Base-by-base conservation (phyloP, 179 eudicot genomes). In the Amaranthus tricolor region DNA sequence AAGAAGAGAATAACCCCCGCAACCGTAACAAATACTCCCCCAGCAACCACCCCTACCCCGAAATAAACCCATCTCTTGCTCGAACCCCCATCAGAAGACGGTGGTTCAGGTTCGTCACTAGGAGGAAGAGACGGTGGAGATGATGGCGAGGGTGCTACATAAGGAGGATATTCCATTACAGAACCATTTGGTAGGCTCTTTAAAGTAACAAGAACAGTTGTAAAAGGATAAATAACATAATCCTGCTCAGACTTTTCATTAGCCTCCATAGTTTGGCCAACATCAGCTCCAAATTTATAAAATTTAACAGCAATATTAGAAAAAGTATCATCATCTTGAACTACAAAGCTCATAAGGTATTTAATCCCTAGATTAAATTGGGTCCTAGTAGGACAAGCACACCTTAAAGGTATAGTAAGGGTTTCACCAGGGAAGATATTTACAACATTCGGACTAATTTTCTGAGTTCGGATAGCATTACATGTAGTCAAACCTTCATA, bases 301-400 rank as follows among this genome's bases (percentile, higher is more conserved):
- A 89, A 88, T 56, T 81, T 71, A 1, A 12, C 11, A 14, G 89
- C 83, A 70, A 89, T 73, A 66, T 6, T 7, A 5, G 69, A n/a
- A 72, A 84, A 44, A 17, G n/a, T 54, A 60, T 88, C 81, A 14
- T 79, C 82, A 4, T 73, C 51, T 51, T 24, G 76, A 45, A 89
- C 45, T 1, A 86, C 75, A 76, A 82, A 91, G 68, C 87, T 91
- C 79, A 89, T 47, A 44, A 91, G 81, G 72, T 81, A 89, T 78
- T 71, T 82, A 5, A 82, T 79, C 24, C 90, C 87, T 2, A 21
- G 54, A 2, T 49, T 59, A 10, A 63, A 59, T 73, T 91, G 90
- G 10, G 59, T 61, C 61, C 21, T 71, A 0, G 90, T 88, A 40
- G 97, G 97, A 82, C 97, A 89, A 14, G 94, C 97, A 78, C 97